Percentiles rank a stretch among this genome's conserved stretches.
phyloP scores from a whole-genome alignment of 345 rosid species.

The Eucalyptus sp. region DNA sequence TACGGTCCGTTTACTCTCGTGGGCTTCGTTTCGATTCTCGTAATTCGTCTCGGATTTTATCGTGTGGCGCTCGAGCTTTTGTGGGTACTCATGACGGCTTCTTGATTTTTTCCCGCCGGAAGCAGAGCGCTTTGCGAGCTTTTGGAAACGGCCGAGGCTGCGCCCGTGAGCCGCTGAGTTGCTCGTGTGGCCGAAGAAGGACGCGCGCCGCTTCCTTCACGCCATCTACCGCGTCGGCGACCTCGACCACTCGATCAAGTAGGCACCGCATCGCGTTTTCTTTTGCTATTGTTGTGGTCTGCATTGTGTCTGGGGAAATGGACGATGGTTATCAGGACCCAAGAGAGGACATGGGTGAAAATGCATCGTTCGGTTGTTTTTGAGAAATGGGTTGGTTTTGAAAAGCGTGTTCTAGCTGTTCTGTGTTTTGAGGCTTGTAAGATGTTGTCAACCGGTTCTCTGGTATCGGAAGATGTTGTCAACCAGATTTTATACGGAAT shows the following conservation, averaged over 20 bases:
- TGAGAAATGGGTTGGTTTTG: not conserved
- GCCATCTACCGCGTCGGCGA: conserved; percentile 78
- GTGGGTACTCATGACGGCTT: not conserved
- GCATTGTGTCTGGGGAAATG: not conserved
- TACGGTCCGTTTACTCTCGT: not conserved
- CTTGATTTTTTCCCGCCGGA: not conserved
- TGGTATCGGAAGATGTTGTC: not conserved
- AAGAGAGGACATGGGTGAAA: not conserved
- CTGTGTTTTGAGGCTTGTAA: too few species aligned
- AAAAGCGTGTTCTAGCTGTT: too few species aligned
- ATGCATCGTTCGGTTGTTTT: not conserved
- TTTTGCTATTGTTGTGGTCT: not conserved
- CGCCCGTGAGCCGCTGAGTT: conserved; percentile 27
- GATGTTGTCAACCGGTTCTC: not conserved
- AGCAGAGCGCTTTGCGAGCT: not conserved
- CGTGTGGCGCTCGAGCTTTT: not conserved
- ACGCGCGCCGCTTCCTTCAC: conserved; percentile 64
- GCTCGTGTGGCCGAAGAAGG: conserved; percentile 81
- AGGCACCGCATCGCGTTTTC: not conserved
- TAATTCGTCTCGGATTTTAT: not conserved
- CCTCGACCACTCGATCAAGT: conserved; percentile 77
- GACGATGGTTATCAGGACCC: not conserved
- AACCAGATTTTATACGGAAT: conserved; percentile 79
- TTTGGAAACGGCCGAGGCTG: conserved; percentile 41
- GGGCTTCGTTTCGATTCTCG: not conserved